Evolutionary conservation across 2,329 filamentous ascomycete species (phyloP).

Genomic region (Dothidotthia symphoricarpi): DNA sequence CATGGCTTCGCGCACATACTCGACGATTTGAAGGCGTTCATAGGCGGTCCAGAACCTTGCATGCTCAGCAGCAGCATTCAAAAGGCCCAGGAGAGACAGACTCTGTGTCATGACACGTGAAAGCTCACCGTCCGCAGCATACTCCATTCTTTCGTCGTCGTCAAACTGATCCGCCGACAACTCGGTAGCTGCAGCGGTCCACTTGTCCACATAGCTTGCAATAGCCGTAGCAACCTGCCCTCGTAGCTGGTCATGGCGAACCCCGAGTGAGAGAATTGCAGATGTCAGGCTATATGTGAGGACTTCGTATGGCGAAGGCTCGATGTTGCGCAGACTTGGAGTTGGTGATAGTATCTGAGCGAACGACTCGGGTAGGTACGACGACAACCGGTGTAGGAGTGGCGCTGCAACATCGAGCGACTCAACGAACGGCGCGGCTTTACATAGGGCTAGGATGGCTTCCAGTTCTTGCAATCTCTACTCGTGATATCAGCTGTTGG

Average conservation of each 20-base stretch:
- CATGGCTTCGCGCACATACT: constrained; percentile 68
- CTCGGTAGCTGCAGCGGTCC: constrained; percentile 60
- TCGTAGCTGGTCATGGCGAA: constrained; percentile 67
- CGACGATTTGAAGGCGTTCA: constrained; percentile 71
- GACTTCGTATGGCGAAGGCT: constrained; percentile 85
- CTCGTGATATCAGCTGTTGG: background rate
- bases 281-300: constrained; percentile 75
- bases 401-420: constrained; percentile 71
- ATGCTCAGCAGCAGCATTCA: constrained; percentile 76
- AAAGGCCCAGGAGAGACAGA: constrained; percentile 84
- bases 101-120: constrained; percentile 72
- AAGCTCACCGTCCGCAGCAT: constrained; percentile 51
- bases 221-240: constrained; percentile 65
- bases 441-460: constrained; percentile 85
- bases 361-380: constrained; percentile 83
- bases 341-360: constrained; percentile 74
- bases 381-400: constrained; percentile 73
- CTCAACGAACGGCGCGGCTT: constrained; percentile 75
- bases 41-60: constrained; percentile 76
- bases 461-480: constrained; percentile 89
- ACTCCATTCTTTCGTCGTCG: constrained; percentile 55
- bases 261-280: constrained; percentile 77
- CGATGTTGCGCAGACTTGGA: constrained; percentile 76
- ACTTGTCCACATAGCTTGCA: constrained; percentile 69
- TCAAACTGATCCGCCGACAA: constrained; percentile 55